Conservation (phyloP, 306 rosid genomes). For the Ochetophila trinervis region DNA sequence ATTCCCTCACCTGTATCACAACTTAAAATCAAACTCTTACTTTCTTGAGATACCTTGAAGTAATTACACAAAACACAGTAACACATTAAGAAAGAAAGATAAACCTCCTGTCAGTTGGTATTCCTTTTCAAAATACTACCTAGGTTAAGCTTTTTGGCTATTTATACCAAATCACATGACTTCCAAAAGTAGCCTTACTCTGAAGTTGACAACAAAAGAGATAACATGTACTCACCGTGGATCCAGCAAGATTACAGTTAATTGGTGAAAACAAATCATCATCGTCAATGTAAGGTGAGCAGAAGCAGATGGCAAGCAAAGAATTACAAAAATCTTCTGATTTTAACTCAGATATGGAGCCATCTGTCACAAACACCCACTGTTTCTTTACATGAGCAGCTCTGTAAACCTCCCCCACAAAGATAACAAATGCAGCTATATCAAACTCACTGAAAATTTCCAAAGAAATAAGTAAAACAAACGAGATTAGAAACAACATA, state of each 20-base stretch:
- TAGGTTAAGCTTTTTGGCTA: neutral
- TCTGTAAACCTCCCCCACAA: constrained; percentile 63
- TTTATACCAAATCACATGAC: neutral
- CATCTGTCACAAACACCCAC: constrained; percentile 86
- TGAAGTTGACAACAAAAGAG: constrained; percentile 12
- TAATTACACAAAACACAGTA: too few species aligned
- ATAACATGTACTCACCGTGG: constrained; percentile 44
- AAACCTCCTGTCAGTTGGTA: neutral
- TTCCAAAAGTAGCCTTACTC: neutral
- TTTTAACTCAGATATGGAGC: constrained; percentile 47
- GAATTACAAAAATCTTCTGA: constrained; percentile 39
- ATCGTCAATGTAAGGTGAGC: constrained; percentile 46
- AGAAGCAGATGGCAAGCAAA: constrained; percentile 83
- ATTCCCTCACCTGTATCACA: too few species aligned
- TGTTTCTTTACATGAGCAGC: constrained; percentile 63
- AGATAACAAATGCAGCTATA: constrained; percentile 64
- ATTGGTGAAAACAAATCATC: constrained; percentile 53
- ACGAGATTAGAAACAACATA: constrained; percentile 5
- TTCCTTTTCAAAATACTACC: neutral
- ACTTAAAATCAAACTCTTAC: too few species aligned
- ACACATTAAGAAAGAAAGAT: neutral
- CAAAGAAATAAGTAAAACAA: neutral
- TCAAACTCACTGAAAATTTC: constrained; percentile 67
- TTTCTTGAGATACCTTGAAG: too few species aligned
- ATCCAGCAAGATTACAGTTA: constrained; percentile 66